phyloP scores from a whole-genome alignment of 345 rosid genomes.

The Populus alba region DNA sequence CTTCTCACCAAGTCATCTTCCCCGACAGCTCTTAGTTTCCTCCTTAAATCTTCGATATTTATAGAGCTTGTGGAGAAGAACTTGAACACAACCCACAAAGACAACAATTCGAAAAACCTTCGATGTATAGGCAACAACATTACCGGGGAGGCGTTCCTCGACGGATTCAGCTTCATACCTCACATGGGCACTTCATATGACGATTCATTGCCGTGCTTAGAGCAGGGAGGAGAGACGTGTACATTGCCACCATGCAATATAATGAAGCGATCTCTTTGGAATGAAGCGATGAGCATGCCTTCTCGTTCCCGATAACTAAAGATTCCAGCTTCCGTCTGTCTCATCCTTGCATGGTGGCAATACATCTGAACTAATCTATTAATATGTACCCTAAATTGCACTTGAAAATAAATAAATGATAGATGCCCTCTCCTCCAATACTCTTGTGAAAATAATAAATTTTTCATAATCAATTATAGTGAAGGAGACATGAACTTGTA shows the following conservation, averaged over 20 bases:
- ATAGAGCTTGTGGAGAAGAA: constrained; percentile 47
- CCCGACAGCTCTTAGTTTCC: constrained; percentile 46
- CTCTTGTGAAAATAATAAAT: neutral
- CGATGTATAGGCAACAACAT: neutral
- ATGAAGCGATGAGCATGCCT: constrained; percentile 16
- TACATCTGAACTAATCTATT: neutral
- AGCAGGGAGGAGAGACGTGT: constrained; percentile 13
- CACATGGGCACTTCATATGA: constrained; percentile 7
- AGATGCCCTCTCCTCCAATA: neutral
- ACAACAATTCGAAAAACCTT: neutral
- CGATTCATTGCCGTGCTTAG: constrained; percentile 23
- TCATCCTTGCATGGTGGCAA: neutral
- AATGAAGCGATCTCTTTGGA: constrained; percentile 22
- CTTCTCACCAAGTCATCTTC: constrained; percentile 26
- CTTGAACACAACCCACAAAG: constrained; percentile 11
- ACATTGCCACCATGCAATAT: constrained; percentile 6
- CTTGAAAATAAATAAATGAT: neutral
- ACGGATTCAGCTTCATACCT: constrained; percentile 11
- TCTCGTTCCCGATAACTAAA: neutral
- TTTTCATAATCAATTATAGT: neutral
- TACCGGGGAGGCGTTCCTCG: constrained; percentile 16
- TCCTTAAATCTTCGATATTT: constrained; percentile 45
- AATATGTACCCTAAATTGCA: neutral
- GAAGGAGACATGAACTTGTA: neutral
- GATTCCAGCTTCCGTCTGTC: neutral